A percentile compares a stretch with the other conserved stretches of the same genome.
Evolutionary conservation across 805 yeast species (phyloP).

Genomic region (Saccharomyces eubayanus): DNA sequence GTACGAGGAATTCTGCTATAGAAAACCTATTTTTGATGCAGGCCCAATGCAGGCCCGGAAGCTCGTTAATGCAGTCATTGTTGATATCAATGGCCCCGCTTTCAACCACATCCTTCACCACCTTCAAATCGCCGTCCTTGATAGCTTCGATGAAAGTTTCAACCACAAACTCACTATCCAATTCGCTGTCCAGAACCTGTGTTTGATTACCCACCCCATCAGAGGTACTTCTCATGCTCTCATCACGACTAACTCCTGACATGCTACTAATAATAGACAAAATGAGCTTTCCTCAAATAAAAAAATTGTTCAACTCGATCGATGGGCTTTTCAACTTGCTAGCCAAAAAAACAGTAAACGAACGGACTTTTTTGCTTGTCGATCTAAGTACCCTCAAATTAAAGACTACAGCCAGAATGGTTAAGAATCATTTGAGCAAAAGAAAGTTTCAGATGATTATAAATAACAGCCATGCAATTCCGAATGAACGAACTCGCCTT

Average conservation of each 20-base stretch:
- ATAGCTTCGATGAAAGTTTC: background rate
- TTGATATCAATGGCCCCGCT: conserved; percentile 29
- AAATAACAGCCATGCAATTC: background rate
- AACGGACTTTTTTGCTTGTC: background rate
- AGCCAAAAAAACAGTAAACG: background rate
- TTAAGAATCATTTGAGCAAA: background rate
- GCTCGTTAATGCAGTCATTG: conserved; percentile 26
- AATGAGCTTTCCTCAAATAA: background rate
- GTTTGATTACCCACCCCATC: background rate
- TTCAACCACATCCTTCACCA: conserved; percentile 42
- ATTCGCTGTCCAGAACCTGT: background rate
- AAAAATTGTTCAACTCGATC: background rate
- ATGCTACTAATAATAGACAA: background rate
- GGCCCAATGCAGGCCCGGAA: conserved; percentile 84
- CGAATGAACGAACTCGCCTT: background rate
- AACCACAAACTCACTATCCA: background rate
- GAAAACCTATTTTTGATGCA: conserved; percentile 66
- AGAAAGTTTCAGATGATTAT: background rate
- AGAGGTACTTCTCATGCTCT: background rate
- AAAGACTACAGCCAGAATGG: background rate
- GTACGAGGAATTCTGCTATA: conserved; percentile 51
- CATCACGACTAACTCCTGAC: background rate
- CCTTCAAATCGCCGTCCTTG: conserved; percentile 52
- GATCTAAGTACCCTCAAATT: background rate
- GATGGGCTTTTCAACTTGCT: background rate